These are phyloP conservation scores for Linum usitatissimum DNA, from an alignment of 345 rosid species.

Conservation along the genomic window DNA sequence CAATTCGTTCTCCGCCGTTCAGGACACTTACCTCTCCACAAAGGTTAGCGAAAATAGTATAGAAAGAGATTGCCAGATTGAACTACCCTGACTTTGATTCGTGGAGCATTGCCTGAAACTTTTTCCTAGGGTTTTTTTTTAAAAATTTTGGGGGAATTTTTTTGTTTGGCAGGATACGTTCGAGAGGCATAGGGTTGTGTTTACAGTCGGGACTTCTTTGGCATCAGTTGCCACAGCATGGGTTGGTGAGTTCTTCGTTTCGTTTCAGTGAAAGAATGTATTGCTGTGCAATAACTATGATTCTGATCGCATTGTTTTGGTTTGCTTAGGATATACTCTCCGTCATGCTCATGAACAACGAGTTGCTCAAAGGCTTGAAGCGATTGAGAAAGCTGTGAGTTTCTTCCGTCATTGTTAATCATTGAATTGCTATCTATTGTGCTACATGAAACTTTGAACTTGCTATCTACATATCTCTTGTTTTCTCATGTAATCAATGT, in stretches of 20 bases:
- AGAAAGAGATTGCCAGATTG: not conserved
- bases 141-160: not conserved
- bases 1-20: conserved; percentile 64
- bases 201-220: conserved; percentile 79
- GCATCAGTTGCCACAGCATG: conserved; percentile 95
- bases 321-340: conserved; percentile 17
- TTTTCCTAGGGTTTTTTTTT: not conserved
- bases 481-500: conserved; percentile 3
- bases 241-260: conserved; percentile 42
- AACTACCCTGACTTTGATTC: not conserved
- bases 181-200: conserved; percentile 79
- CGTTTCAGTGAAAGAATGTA: not conserved
- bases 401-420: not conserved
- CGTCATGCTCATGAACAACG: conserved; percentile 21
- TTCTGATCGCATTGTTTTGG: too few species aligned
- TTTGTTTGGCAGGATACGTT: conserved; percentile 48
- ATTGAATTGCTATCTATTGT: too few species aligned
- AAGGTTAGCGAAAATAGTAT: conserved; percentile 28
- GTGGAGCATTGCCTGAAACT: conserved; percentile 1
- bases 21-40: conserved; percentile 72
- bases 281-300: not conserved
- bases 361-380: conserved; percentile 25
- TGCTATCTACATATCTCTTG: not conserved
- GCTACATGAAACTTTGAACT: too few species aligned
- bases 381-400: conserved; percentile 28